phyloP scores from a whole-genome alignment of 2,329 filamentous ascomycete species.

The Leptosphaerulina australis region DNA sequence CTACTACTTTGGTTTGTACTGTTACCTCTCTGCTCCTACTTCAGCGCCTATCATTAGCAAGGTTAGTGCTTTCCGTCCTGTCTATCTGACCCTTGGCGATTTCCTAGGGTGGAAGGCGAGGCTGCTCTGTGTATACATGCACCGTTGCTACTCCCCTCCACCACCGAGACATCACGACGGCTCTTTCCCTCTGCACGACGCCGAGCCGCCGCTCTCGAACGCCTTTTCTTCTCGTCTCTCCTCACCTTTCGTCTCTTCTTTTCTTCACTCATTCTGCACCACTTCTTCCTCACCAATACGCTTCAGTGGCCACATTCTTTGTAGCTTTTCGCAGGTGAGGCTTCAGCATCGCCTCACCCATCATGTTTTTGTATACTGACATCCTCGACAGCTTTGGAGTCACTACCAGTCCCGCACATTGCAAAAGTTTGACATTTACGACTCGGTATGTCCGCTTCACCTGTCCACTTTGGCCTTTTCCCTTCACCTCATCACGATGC shows the following conservation, averaged over 20 bases:
- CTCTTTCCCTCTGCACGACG: slow-evolving; percentile 38
- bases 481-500: slow-evolving; percentile 16
- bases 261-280: slow-evolving; percentile 41
- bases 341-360: slow-evolving; percentile 2
- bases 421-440: slow-evolving; percentile 51
- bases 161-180: slow-evolving; percentile 26
- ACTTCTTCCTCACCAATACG: slow-evolving; percentile 50
- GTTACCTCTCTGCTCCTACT: slow-evolving; percentile 23
- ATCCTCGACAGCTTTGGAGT: slow-evolving; percentile 47
- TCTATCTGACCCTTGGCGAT: slow-evolving; percentile 15
- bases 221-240: slow-evolving; percentile 27
- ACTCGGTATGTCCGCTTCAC: slow-evolving; percentile 40
- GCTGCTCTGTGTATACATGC: slow-evolving; percentile 26
- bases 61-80: slow-evolving; percentile 29
- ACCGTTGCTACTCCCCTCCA: slow-evolving; percentile 21
- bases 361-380: slow-evolving; percentile 23
- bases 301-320: slow-evolving; percentile 54
- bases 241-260: slow-evolving; percentile 28
- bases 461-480: neutral
- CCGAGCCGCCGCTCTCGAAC: slow-evolving; percentile 29
- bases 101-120: slow-evolving; percentile 29
- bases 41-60: slow-evolving; percentile 19
- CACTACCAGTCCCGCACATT: slow-evolving; percentile 49
- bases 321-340: slow-evolving; percentile 51
- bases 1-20: slow-evolving; percentile 16